Percentiles rank a stretch among this genome's conserved stretches.
These are phyloP conservation scores for Cladophialophora yegresii DNA, from an alignment of 2,329 filamentous ascomycete species.

Conservation along the genomic window DNA sequence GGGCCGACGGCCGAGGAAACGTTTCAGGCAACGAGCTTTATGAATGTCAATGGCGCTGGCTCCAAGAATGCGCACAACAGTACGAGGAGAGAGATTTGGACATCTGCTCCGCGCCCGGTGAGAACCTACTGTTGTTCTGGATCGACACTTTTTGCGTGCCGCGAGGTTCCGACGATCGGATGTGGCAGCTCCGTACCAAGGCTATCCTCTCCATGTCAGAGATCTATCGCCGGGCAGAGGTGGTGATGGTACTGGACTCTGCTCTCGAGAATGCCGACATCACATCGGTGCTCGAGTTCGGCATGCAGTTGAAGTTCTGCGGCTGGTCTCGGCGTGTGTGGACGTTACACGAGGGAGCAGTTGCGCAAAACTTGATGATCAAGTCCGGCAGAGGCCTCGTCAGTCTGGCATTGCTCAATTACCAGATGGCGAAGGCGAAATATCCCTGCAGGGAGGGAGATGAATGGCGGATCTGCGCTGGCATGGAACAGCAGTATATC, in stretches of 20 bases:
- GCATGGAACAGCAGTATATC: neutral
- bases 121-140: neutral
- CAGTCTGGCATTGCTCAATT: neutral
- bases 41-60: neutral
- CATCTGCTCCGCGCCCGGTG: neutral
- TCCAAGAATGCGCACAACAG: neutral
- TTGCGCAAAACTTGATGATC: neutral
- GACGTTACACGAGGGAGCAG: neutral
- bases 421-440: neutral
- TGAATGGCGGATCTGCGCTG: neutral
- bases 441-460: neutral
- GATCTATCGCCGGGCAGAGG: conserved; percentile 3
- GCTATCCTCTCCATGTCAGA: conserved; percentile 1
- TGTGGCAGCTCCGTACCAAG: conserved; percentile 7
- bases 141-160: neutral
- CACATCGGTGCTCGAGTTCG: conserved; percentile 2
- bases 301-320: conserved; percentile 3
- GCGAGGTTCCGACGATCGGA: neutral
- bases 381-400: neutral
- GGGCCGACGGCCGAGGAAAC: neutral
- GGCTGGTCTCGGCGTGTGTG: conserved; percentile 2
- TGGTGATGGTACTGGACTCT: conserved; percentile 4
- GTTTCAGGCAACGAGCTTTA: neutral
- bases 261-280: conserved; percentile 5
- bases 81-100: neutral